Evolutionary conservation across 2,329 filamentous ascomycete species (phyloP).

Genomic region (Botrytis elliptica): DNA sequence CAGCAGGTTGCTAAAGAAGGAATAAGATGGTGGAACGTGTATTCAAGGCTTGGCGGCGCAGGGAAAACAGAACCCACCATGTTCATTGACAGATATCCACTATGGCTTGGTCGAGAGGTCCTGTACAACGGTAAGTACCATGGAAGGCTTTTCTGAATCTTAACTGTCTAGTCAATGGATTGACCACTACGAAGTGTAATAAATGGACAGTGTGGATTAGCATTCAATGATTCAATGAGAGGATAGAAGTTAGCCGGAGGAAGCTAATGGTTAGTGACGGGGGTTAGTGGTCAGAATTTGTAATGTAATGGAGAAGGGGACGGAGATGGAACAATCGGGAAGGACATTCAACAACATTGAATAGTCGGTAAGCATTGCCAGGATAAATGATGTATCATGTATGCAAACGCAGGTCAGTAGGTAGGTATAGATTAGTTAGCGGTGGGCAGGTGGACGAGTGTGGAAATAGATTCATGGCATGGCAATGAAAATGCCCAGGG

Average conservation of each 20-base stretch:
- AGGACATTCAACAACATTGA: slow-evolving; percentile 2
- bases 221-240: not conserved
- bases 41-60: slow-evolving; percentile 15
- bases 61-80: not conserved
- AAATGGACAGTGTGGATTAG: not conserved
- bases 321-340: slow-evolving; percentile 8
- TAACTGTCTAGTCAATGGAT: not conserved
- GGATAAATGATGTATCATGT: slow-evolving; percentile 1
- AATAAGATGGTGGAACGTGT: slow-evolving; percentile 20
- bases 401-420: not conserved
- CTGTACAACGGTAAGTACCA: slow-evolving; percentile 3
- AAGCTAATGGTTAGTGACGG: slow-evolving; percentile 2
- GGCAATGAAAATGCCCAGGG: not conserved
- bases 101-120: not conserved
- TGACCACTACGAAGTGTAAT: not conserved
- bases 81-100: slow-evolving; percentile 6
- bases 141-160: slow-evolving; percentile 2
- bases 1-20: slow-evolving; percentile 20
- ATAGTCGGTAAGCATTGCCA: slow-evolving; percentile 17
- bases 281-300: not conserved
- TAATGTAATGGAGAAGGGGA: not conserved
- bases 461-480: not conserved
- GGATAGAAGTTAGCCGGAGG: not conserved
- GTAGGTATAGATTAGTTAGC: not conserved
- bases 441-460: not conserved